A percentile compares a stretch with the other conserved stretches of the same genome.
phyloP scores from a whole-genome alignment of 306 rosid species.

The Betula pendula region DNA sequence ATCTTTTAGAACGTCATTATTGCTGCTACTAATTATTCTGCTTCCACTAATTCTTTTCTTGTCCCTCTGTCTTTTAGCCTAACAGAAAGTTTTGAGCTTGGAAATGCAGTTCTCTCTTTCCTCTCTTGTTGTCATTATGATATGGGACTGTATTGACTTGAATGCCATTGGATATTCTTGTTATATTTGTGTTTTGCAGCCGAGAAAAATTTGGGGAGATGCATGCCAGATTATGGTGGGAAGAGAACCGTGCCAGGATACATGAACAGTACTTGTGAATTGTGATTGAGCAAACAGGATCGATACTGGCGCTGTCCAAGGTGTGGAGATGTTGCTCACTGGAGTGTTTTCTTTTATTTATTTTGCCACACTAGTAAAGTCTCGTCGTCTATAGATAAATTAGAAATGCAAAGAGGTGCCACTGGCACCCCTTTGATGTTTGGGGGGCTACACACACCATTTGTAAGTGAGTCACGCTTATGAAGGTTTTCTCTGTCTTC shows the following conservation, averaged over 20 bases:
- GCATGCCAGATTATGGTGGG: constrained; percentile 99
- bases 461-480: constrained; percentile 28
- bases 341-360: constrained; percentile 38
- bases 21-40: constrained; percentile 10
- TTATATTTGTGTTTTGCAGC: constrained; percentile 43
- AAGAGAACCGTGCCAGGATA: constrained; percentile 94
- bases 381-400: constrained; percentile 44
- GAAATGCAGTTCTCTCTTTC: constrained; percentile 3
- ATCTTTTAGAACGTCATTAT: constrained; percentile 16
- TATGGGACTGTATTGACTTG: constrained; percentile 20
- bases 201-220: constrained; percentile 95
- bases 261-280: constrained; percentile 84
- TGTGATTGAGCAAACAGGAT: constrained; percentile 44
- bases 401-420: constrained; percentile 46
- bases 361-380: constrained; percentile 50
- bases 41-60: constrained; percentile 17
- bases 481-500: constrained; percentile 9
- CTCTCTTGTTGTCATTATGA: no score
- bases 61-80: constrained; percentile 2
- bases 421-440: constrained; percentile 46
- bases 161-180: constrained; percentile 18
- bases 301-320: constrained; percentile 34
- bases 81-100: background rate
- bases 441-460: constrained; percentile 35
- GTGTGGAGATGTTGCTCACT: constrained; percentile 45